These are phyloP conservation scores for Huntiella bhutanensis DNA, from an alignment of 2,329 filamentous ascomycete genomes.

Conservation along the genomic window DNA sequence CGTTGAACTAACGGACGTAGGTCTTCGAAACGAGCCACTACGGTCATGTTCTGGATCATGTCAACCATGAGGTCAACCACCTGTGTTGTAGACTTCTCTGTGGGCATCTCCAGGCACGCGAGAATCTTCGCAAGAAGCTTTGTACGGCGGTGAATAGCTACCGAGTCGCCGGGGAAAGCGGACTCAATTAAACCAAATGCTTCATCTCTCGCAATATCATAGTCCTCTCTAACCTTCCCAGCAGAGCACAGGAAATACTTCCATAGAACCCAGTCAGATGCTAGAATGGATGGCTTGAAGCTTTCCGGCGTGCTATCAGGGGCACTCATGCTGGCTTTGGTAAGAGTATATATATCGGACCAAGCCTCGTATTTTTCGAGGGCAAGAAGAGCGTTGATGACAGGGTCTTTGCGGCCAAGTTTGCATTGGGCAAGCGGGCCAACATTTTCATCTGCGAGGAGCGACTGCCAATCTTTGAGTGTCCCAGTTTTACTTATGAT, in stretches of 20 bases:
- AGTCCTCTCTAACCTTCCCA: conserved; percentile 11
- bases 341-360: conserved; percentile 25
- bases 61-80: conserved; percentile 7
- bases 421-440: conserved; percentile 26
- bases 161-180: conserved; percentile 16
- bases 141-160: conserved; percentile 23
- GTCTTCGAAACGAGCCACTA: conserved; percentile 10
- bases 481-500: conserved; percentile 26
- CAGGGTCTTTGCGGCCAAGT: conserved; percentile 27
- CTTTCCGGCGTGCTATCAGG: conserved; percentile 19
- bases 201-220: conserved; percentile 15
- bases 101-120: conserved; percentile 20
- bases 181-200: conserved; percentile 18
- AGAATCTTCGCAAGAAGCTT: conserved; percentile 22
- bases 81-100: neutral
- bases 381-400: conserved; percentile 23
- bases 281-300: conserved; percentile 23
- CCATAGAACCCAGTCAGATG: conserved; percentile 25
- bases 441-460: conserved; percentile 22
- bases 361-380: conserved; percentile 24
- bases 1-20: conserved; percentile 9
- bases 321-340: conserved; percentile 23
- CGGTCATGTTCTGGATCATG: conserved; percentile 9
- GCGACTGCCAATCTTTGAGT: conserved; percentile 22
- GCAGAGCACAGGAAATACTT: conserved; percentile 18